Conservation (phyloP, 331 rosid species). For the Quercus phellos region DNA sequence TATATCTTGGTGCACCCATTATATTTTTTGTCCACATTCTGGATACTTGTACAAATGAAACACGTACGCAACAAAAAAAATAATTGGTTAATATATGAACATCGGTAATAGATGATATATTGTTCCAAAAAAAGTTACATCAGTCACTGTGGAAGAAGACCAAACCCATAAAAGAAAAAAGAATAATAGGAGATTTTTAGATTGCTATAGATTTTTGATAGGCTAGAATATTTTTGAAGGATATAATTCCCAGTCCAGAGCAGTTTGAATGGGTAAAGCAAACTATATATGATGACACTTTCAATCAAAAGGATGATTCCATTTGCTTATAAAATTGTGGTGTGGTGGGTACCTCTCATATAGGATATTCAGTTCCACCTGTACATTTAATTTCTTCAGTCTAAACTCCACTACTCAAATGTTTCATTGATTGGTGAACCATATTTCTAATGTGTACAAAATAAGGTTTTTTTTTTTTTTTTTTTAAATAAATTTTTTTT, state of each 20-base stretch:
- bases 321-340: background rate
- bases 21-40: background rate
- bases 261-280: background rate
- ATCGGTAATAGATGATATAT: background rate
- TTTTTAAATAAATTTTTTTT: too few species aligned
- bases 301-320: background rate
- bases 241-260: background rate
- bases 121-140: background rate
- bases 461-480: background rate
- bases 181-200: background rate
- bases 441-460: background rate
- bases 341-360: background rate
- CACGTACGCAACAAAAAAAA: too few species aligned
- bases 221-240: background rate
- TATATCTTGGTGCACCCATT: background rate
- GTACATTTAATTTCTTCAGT: background rate
- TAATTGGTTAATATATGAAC: background rate
- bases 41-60: background rate
- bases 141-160: background rate
- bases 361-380: too few species aligned
- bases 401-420: background rate
- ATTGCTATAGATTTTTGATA: background rate
- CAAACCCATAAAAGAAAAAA: background rate
- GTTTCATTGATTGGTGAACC: background rate
- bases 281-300: background rate